Base-by-base conservation (phyloP, 1,139 yeast genomes). In the Diutina pseudorugosa region DNA sequence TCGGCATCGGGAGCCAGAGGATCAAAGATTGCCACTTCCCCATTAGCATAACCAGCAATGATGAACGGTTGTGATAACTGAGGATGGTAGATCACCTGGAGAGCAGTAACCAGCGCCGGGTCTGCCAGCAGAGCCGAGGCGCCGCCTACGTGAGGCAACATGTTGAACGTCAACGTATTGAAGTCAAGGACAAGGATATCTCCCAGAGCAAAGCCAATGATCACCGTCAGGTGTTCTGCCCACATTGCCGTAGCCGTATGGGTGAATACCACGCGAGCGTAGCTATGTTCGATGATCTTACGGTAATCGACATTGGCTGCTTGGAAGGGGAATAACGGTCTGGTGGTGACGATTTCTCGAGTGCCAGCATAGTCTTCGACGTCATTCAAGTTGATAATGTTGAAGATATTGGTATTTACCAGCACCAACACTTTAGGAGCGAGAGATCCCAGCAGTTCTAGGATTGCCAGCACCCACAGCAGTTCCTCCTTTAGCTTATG, bases 61-160 rank as follows among this genome's bases (percentile, higher is more conserved):
- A 45, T 16, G 25, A 45, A 27, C 16, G 16, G 27, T 11, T 12
- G 20, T 2, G 23, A 7, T 18, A 45, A 27, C 12, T n/a, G 20
- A n/a, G 49, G 49, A 16, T 45, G 49, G 12, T 27, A 16, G 40
- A 45, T 23, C 11, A 27, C 40, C 30, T 27, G 21, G 36, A 45
- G 18, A 7, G 36, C n/a, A 4, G 49, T n/a, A 1, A 45, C 49
- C 40, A 27, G 49, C 20, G 16, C 19, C n/a, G 40, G 40, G 21
- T 45, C 49, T 30, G 36, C 36, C 42, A 40, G 42, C 20, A 27
- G 19, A 7, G 20, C 36, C n/a, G 40, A 55, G 58, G 58, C 53
- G n/a, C 53, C 49, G 18, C 14, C 27, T 16, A 47, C 42, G 6
- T 12, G 33, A 16, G 42, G 40, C 42, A 47, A 12, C 36, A 8